Base-by-base conservation (phyloP, 2,329 filamentous ascomycete genomes). In the Verticillium isaacii region DNA sequence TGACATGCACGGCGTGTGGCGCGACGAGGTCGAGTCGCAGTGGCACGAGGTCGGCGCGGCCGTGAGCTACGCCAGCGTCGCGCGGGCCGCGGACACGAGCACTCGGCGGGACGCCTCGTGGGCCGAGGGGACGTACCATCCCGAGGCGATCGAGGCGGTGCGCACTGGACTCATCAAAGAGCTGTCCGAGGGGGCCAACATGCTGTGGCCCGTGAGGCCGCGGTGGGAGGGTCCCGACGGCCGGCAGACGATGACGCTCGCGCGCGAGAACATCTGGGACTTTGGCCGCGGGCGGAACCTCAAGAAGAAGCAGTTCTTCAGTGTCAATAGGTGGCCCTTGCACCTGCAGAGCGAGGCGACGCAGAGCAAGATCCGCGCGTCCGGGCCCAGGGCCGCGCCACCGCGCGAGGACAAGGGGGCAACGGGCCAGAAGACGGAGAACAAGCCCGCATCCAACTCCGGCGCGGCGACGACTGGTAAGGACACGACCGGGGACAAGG, bases 401-500 rank as follows among this genome's bases (percentile, higher is more conserved):
- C 45, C 45, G 19, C n/a, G 8, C 3, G 2, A 23, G 1, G n/a
- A 23, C 19, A 19, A 45, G 39, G 60, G 62, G 19, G 23, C 12
- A 8, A 39, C n/a, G 14, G 29, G 32, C 56, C 14, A 29, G 36
- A 32, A 58, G 56, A 19, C 56, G 15, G 45, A 56, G n/a, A 23
- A 41, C 23, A 41, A 19, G 32, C 82, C 85, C 65, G 88, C 80
- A 9, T 86, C 85, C 56, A 85, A 78, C 29, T 29, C 29, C 6
- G 29, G 29, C 29, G 29, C 29, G 29, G 29, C 29, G 29, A 29
- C 5, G 29, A 29, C 29, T 3, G 29, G 29, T 5, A 5, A 29
- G 29, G 3, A 29, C 3, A 29, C 29, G 29, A 4, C 29, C 29
- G 54, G 12, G 25, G 54, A 3, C 29, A n/a, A 56, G 15, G 54